phyloP scores from a whole-genome alignment of 352 stramenopile species.

The Lagenidium giganteum region DNA sequence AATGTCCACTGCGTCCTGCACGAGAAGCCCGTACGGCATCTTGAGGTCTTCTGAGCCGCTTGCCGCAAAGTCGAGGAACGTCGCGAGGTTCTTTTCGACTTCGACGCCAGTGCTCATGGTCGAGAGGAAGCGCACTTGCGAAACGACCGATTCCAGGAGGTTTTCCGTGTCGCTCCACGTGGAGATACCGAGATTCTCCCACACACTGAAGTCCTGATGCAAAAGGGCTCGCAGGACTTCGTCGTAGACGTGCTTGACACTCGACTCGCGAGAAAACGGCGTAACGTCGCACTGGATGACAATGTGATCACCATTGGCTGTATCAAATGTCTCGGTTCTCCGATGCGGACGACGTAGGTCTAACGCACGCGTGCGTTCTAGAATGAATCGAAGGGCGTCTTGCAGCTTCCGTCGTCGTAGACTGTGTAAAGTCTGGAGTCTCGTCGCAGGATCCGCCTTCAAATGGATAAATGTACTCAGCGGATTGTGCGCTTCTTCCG shows the following conservation, averaged over 20 bases:
- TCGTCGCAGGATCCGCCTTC: background rate
- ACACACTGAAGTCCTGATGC: background rate
- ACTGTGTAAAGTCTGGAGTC: background rate
- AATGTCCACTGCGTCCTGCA: conserved; percentile 25
- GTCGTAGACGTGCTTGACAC: conserved; percentile 1
- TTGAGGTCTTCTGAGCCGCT: conserved; percentile 1
- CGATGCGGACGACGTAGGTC: conserved; percentile 1
- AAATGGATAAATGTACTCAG: conserved; percentile 6
- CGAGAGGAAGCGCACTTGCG: conserved; percentile 5
- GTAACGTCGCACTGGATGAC: background rate
- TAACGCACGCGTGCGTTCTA: background rate
- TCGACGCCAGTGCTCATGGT: conserved; percentile 4
- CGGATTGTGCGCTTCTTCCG: background rate
- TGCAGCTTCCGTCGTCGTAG: conserved; percentile 3
- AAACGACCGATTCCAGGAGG: background rate
- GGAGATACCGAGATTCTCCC: background rate
- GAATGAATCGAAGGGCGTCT: conserved; percentile 2
- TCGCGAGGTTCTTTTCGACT: conserved; percentile 5
- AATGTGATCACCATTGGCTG: conserved; percentile 1
- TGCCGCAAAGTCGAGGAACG: conserved; percentile 1
- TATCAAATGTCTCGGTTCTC: conserved; percentile 3
- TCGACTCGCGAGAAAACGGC: background rate
- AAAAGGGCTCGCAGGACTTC: background rate
- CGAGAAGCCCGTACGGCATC: conserved; percentile 6
- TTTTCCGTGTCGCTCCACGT: background rate